These are phyloP conservation scores for Lentinula edodes DNA, from an alignment of 768 basidiomycete genomes.

Conservation along the genomic window DNA sequence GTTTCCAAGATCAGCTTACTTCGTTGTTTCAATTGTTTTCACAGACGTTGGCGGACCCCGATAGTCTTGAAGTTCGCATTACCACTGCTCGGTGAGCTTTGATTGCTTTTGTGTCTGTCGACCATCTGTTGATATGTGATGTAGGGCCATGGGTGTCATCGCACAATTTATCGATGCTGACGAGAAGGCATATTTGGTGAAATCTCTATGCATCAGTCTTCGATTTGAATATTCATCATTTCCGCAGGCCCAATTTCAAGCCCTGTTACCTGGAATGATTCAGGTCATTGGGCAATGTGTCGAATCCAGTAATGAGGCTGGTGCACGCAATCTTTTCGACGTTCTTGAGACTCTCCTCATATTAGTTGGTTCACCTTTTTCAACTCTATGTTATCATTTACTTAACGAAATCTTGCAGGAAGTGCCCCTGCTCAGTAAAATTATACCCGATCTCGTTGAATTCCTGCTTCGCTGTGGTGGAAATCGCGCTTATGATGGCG, in stretches of 20 bases:
- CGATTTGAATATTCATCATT: conserved; percentile 1
- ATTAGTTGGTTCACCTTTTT: conserved; percentile 45
- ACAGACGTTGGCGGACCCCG: conserved; percentile 68
- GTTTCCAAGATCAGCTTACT: conserved; percentile 72
- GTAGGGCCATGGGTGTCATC: conserved; percentile 82
- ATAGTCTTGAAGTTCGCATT: conserved; percentile 85
- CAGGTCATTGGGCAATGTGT: conserved; percentile 82
- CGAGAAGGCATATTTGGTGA: conserved; percentile 82
- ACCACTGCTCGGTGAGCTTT: conserved; percentile 70
- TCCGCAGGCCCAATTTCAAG: conserved; percentile 77
- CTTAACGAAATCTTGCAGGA: conserved; percentile 45
- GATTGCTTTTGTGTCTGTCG: background rate
- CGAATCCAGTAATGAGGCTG: conserved; percentile 70
- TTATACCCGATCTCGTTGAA: conserved; percentile 79
- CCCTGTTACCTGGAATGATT: conserved; percentile 82
- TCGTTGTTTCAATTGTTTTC: conserved; percentile 79
- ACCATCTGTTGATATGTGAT: conserved; percentile 4
- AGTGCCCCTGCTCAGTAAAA: conserved; percentile 86
- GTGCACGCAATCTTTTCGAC: conserved; percentile 88
- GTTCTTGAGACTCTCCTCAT: conserved; percentile 94
- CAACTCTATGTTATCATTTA: conserved; percentile 1
- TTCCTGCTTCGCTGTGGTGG: conserved; percentile 85
- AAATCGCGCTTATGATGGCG: conserved; percentile 68
- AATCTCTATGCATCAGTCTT: conserved; percentile 19
- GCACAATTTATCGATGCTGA: conserved; percentile 89